Evolutionary conservation across 306 rosid species (phyloP).

Genomic region (Senna tora): DNA sequence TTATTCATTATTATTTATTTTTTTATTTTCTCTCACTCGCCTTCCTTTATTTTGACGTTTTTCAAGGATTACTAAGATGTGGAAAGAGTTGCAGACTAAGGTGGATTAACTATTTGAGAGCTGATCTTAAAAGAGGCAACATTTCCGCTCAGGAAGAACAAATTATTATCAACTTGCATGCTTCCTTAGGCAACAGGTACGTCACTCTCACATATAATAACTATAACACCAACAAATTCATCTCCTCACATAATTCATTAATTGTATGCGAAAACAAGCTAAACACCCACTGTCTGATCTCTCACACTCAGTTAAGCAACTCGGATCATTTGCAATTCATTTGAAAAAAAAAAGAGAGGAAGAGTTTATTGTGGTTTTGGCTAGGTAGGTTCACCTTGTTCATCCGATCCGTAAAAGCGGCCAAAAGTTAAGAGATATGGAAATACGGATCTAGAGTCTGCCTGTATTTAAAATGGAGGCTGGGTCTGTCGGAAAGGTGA

Average conservation of each 20-base stretch:
- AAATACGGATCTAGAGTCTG: neutral
- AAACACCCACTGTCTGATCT: too few relatives aligned
- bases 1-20: too few relatives aligned
- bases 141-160: constrained; percentile 68
- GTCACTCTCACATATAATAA: too few relatives aligned
- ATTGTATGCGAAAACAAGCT: too few relatives aligned
- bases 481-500: neutral
- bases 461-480: neutral
- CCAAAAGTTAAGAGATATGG: neutral
- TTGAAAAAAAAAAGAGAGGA: too few relatives aligned
- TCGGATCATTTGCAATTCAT: too few relatives aligned
- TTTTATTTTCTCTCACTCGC: neutral
- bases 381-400: neutral
- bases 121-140: constrained; percentile 72
- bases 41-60: neutral
- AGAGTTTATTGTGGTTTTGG: neutral
- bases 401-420: neutral
- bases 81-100: constrained; percentile 89
- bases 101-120: constrained; percentile 80
- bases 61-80: constrained; percentile 69
- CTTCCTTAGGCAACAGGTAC: constrained; percentile 75
- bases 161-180: constrained; percentile 60
- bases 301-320: too few relatives aligned
- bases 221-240: too few relatives aligned
- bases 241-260: too few relatives aligned